Evolutionary conservation across 2,329 filamentous ascomycete species (phyloP).

Genomic region (Trichoderma arundinaceum): DNA sequence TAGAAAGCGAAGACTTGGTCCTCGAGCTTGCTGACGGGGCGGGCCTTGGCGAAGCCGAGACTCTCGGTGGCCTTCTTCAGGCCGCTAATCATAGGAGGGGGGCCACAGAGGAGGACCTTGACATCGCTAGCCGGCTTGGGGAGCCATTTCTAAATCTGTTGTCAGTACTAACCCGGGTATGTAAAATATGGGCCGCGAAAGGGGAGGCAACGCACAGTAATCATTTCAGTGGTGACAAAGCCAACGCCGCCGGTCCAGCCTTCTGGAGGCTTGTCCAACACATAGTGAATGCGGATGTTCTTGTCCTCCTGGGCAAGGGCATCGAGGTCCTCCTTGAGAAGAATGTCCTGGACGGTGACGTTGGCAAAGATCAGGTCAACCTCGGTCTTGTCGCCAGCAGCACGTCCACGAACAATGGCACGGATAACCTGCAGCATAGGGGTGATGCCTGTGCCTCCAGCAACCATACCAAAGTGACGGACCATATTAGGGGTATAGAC

Average conservation of each 20-base stretch:
- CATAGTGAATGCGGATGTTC: conserved; percentile 88
- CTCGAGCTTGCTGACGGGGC: conserved; percentile 94
- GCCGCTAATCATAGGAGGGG: conserved; percentile 93
- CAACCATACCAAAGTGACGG: conserved; percentile 95
- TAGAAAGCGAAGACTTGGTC: conserved; percentile 97
- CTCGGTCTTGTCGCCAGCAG: conserved; percentile 81
- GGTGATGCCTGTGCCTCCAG: conserved; percentile 95
- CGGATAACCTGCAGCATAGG: conserved; percentile 97
- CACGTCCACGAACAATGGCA: conserved; percentile 82
- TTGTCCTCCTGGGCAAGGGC: conserved; percentile 75
- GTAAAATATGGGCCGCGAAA: not conserved
- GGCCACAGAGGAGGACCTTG: conserved; percentile 93
- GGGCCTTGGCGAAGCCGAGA: conserved; percentile 89
- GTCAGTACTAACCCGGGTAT: conserved; percentile 34
- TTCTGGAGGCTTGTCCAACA: conserved; percentile 93
- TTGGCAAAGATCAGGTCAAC: conserved; percentile 97
- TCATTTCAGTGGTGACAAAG: conserved; percentile 95
- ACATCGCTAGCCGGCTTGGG: conserved; percentile 84
- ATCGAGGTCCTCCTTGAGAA: conserved; percentile 92
- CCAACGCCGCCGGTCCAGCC: conserved; percentile 91
- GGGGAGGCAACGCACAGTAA: conserved; percentile 65
- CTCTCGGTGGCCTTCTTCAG: conserved; percentile 95
- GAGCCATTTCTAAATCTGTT: conserved; percentile 66
- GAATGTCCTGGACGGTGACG: conserved; percentile 88
- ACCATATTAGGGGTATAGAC: conserved; percentile 98